Percentiles rank a stretch among this genome's conserved stretches.
These are phyloP conservation scores for Aspergillus indologenus DNA, from an alignment of 495 filamentous ascomycete genomes.

Conservation along the genomic window DNA sequence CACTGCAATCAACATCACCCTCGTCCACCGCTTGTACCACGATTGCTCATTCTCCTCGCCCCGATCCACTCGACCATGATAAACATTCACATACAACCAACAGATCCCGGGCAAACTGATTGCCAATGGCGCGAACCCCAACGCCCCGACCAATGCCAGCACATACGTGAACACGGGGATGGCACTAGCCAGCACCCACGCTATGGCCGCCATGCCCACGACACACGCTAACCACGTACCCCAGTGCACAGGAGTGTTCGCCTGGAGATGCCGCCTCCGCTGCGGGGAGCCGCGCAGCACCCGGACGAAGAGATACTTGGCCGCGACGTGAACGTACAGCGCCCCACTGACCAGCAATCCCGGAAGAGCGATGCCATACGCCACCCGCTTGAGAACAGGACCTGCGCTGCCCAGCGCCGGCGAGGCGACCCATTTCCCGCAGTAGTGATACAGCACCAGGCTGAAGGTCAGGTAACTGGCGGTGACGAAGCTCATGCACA, in stretches of 20 bases:
- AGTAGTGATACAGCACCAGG: slow-evolving; percentile 63
- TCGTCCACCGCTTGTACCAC: neutral
- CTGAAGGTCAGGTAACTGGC: slow-evolving; percentile 55
- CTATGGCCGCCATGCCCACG: slow-evolving; percentile 51
- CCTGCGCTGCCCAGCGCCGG: slow-evolving; percentile 71
- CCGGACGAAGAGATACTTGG: slow-evolving; percentile 64
- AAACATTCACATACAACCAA: slow-evolving; percentile 37
- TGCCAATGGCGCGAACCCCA: slow-evolving; percentile 40
- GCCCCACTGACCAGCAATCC: slow-evolving; percentile 54
- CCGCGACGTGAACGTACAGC: slow-evolving; percentile 60
- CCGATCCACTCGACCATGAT: too few relatives aligned
- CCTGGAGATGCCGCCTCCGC: slow-evolving; percentile 45
- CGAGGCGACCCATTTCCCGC: slow-evolving; percentile 61
- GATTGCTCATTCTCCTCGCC: too few relatives aligned
- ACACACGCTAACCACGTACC: slow-evolving; percentile 58
- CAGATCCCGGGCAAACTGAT: slow-evolving; percentile 43
- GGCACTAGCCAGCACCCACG: slow-evolving; percentile 64
- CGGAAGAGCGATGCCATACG: slow-evolving; percentile 73
- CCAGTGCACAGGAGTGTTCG: slow-evolving; percentile 45
- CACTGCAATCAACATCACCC: slow-evolving; percentile 17
- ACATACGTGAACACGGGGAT: slow-evolving; percentile 71
- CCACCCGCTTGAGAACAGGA: slow-evolving; percentile 56
- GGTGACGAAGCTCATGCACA: slow-evolving; percentile 61
- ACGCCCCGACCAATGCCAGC: slow-evolving; percentile 42
- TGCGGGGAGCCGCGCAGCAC: slow-evolving; percentile 47